Base-by-base conservation (phyloP, 2,329 filamentous ascomycete species). In the Scopulariopsis brevicaulis region DNA sequence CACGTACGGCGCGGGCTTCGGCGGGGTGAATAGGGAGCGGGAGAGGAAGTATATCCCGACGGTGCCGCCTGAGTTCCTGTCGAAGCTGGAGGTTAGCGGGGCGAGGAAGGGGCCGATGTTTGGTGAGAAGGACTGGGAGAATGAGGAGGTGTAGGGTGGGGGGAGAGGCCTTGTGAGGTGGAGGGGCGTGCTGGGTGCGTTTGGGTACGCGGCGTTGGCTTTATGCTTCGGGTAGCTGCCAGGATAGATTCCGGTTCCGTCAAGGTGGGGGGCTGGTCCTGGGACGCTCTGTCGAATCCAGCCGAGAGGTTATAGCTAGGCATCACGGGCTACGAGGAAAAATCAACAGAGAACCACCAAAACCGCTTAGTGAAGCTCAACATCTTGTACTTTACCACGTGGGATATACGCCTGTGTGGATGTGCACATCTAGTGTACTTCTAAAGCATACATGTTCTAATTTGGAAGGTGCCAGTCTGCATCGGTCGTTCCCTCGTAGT, bases 31-130 rank as follows among this genome's bases (percentile, higher is more conserved):
- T 73, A 82, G 88, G 61, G 94, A 97, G 72, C 81, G 91, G 59
- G 94, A 95, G 71, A 81, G 90, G 63, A 96, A 96, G 73, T 99
- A 99, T 70, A 95, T 96, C 53, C 94, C 94, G 2, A 96, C 90
- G 0, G 89, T 99, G 57, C 93, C 94, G 20, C 87, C 92, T 0
- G 94, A 99, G 72, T 96, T 97, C 67, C 75, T 99, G 60, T 84
- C 87, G 60, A 96, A 91, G 74, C 77, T 99, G 54, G 93, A 96
- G 70, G 73, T 77, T 55, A 77, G 72, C 61, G 78, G 76, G 7
- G 73, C 71, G 60, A 72, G 75, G 32, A 78, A 72, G 64, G 73
- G 75, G 48, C 80, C 80, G 22, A 81, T 84, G 72, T 85, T 81
- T 70, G 76, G 73, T 50, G 82, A 85, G 65, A 77, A 82, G 69